phyloP scores from a whole-genome alignment of 352 stramenopile species.

The Albugo candida region DNA sequence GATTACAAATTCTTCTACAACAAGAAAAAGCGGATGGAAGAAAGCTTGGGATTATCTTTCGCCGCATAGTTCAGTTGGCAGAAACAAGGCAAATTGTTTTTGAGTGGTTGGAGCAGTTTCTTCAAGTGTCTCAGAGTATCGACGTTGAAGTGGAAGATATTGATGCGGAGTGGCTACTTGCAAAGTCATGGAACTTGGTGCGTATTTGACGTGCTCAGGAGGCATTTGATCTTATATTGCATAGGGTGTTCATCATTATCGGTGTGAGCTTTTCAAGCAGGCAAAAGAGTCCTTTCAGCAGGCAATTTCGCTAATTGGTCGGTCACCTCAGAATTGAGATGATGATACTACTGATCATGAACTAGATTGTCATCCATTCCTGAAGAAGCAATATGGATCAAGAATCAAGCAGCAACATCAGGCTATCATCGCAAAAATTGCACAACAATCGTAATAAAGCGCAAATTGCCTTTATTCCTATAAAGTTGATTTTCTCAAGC shows the following conservation, averaged over 20 bases:
- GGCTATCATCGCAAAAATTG: not conserved
- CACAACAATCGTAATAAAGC: not conserved
- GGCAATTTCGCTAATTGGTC: too few species aligned
- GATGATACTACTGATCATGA: too few species aligned
- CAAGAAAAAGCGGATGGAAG: slow-evolving; percentile 10
- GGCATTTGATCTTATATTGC: not conserved
- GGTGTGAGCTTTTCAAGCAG: slow-evolving; percentile 2
- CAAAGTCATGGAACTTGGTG: slow-evolving; percentile 65
- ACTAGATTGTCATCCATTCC: too few species aligned
- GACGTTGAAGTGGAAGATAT: slow-evolving; percentile 19
- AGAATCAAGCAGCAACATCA: not conserved
- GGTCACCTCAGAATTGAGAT: too few species aligned
- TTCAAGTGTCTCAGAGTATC: slow-evolving; percentile 31
- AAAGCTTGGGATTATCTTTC: slow-evolving; percentile 37
- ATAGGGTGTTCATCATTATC: slow-evolving; percentile 12
- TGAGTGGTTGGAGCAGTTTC: slow-evolving; percentile 44
- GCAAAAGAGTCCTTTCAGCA: too few species aligned
- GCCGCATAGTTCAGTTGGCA: slow-evolving; percentile 29
- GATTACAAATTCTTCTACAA: slow-evolving; percentile 42
- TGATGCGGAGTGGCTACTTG: slow-evolving; percentile 51
- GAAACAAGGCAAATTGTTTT: slow-evolving; percentile 19
- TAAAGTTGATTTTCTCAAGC: slow-evolving; percentile 10
- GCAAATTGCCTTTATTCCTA: not conserved
- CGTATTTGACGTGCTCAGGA: slow-evolving; percentile 2
- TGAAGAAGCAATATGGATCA: too few species aligned